Percentiles rank a stretch among this genome's conserved stretches.
phyloP scores from a whole-genome alignment of 106 monocot species.

The Dendrobium huoshanense region DNA sequence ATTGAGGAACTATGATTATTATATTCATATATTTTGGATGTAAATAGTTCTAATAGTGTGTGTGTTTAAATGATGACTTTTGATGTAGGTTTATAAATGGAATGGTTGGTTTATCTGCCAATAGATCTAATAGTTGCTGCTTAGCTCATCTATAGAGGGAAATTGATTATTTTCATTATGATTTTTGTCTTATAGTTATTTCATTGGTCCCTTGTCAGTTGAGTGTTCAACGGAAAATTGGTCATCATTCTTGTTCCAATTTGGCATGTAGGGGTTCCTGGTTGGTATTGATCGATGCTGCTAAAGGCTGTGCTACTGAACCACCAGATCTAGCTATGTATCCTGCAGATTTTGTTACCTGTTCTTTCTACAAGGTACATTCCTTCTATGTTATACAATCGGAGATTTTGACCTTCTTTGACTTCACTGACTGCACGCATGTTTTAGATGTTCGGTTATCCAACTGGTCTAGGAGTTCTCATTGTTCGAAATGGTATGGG shows the following conservation, averaged over 20 bases:
- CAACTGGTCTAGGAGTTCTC: constrained; percentile 94
- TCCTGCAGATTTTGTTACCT: constrained; percentile 93
- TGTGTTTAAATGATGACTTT: too few relatives aligned
- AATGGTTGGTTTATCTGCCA: neutral
- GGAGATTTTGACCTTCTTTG: neutral
- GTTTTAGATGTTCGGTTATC: constrained; percentile 88
- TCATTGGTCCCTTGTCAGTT: neutral
- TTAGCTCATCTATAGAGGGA: neutral
- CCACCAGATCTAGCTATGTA: constrained; percentile 77
- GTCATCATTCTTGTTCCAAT: neutral
- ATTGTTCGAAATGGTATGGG: constrained; percentile 68
- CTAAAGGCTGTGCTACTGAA: constrained; percentile 92
- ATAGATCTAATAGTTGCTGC: neutral
- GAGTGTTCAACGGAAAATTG: neutral
- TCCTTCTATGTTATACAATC: neutral
- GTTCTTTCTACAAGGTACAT: constrained; percentile 97
- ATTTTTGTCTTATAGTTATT: neutral
- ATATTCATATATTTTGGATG: too few relatives aligned
- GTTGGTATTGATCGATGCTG: constrained; percentile 95
- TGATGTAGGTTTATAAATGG: neutral
- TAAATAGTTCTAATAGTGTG: too few relatives aligned
- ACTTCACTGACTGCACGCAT: constrained; percentile 14
- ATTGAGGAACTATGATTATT: too few relatives aligned
- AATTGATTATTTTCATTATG: neutral
- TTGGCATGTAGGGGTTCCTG: constrained; percentile 42